phyloP scores from a whole-genome alignment of 2,329 filamentous ascomycete species.

The Cryphonectria naterciae region DNA sequence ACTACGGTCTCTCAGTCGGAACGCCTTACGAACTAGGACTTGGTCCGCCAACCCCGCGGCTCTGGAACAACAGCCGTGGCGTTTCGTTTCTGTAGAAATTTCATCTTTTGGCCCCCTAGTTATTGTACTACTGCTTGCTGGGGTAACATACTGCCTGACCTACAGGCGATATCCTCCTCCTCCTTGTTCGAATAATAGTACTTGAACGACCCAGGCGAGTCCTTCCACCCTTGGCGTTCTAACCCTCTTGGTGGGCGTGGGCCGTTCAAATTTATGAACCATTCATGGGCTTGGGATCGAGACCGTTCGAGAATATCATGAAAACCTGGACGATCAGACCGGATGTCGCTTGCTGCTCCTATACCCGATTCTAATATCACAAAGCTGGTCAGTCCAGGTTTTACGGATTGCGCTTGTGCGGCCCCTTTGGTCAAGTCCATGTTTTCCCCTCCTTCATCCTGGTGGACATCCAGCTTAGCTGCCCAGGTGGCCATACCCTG shows the following conservation, averaged over 20 bases:
- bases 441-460: not conserved
- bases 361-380: not conserved
- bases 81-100: not conserved
- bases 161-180: not conserved
- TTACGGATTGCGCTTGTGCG: not conserved
- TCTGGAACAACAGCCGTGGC: not conserved
- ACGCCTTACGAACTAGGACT: not conserved
- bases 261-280: not conserved
- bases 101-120: too few species aligned
- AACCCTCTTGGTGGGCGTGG: not conserved
- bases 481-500: not conserved
- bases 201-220: not conserved
- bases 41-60: not conserved
- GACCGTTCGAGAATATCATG: not conserved
- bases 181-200: not conserved
- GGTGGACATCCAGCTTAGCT: not conserved
- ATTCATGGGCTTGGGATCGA: not conserved
- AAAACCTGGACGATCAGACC: not conserved
- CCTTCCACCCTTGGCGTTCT: not conserved
- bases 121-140: too few species aligned
- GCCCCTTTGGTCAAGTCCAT: not conserved
- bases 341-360: not conserved
- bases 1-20: not conserved
- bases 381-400: not conserved
- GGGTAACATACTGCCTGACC: not conserved